Evolutionary conservation across 495 filamentous ascomycete species (phyloP), one percentile per base, ranked within the genome.

Genomic region (Penicillium turbatum): DNA sequence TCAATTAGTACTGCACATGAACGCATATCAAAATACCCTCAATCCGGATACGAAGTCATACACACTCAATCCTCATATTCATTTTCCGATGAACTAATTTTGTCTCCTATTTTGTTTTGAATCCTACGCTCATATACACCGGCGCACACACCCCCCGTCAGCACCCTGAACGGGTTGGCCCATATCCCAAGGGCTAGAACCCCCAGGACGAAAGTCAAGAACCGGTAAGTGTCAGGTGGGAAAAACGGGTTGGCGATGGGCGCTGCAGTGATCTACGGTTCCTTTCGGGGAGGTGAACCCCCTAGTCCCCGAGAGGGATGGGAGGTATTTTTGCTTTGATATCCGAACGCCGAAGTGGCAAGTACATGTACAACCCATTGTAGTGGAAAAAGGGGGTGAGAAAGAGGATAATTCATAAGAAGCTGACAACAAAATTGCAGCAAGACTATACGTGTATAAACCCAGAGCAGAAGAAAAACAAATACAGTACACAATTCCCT

Each of bases 261-360:
- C 21, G 38, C 40, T 63, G 60, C 60, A 63, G 45, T 55, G 60
- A 63, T 65, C 60, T 61, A 56, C 60, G 26, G 11, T 30, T n/a
- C 13, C 27, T 16, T 27, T 53, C 61, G 58, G 61, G 61, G 54
- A 55, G 48, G 8, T 27, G 13, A 5, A 43, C 12, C 46, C 46
- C 43, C 13, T 38, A 39, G 53, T 57, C 61, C 55, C 61, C 61
- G 63, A 54, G 17, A 26, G 32, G 32, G 31, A 32, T 21, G 27
- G 15, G 15, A 37, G 41, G 26, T 16, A 29, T 44, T 16, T 44
- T 44, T 44, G 41, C 27, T 42, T 42, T 15, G 24, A 42, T 30
- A 43, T 43, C 24, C 21, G 38, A 13, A 16, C 15, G n/a, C n/a
- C n/a, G 35, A 10, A 38, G 13, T 6, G 12, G 13, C 12, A 43